Evolutionary conservation across 2,329 filamentous ascomycete species (phyloP), one percentile per base, ranked within the genome.

Genomic region (Talaromyces islandicus): DNA sequence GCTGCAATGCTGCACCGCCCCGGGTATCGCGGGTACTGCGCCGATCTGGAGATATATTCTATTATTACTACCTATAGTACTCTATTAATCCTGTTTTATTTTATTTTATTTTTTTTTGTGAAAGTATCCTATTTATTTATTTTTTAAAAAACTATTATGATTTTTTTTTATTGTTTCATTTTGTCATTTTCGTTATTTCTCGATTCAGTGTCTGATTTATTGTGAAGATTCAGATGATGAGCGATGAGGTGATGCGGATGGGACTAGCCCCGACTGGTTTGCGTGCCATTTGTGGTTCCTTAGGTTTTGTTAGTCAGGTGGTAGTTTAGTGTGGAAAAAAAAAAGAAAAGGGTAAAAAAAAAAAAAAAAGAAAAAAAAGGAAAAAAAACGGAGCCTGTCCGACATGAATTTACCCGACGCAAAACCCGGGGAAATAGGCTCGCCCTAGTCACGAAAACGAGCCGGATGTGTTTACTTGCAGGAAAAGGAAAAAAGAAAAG

Each of bases 21-120:
- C 61, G 61, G 61, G 54, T 63, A 63, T 54, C 61, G 61, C 61
- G 61, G 58, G 51, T 60, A 56, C 30, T 25, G 58, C 51, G 53
- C 48, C 53, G 48, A 50, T 62, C 54, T 51, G 43, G 41, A 41
- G 38, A 41, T 30, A 30, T 30, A 10, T 30, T 30, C 29, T 35
- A 35, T 35, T 35, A 35, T 14, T 35, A 4, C 14, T 35, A 35
- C 11, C 11, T 32, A 10, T 32, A 32, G n/a, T n/a, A n/a, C n/a
- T n/a, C n/a, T n/a, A n/a, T n/a, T n/a, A n/a, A n/a, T n/a, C n/a
- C n/a, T n/a, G n/a, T n/a, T n/a, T n/a, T n/a, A n/a, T n/a, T n/a
- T n/a, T n/a, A n/a, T n/a, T n/a, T n/a, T n/a, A n/a, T n/a, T n/a
- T n/a, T n/a, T n/a, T n/a, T n/a, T n/a, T n/a, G n/a, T n/a, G n/a